Conservation (phyloP, 2,329 filamentous ascomycete genomes). For the Gnomoniopsis smithogilvyi region DNA sequence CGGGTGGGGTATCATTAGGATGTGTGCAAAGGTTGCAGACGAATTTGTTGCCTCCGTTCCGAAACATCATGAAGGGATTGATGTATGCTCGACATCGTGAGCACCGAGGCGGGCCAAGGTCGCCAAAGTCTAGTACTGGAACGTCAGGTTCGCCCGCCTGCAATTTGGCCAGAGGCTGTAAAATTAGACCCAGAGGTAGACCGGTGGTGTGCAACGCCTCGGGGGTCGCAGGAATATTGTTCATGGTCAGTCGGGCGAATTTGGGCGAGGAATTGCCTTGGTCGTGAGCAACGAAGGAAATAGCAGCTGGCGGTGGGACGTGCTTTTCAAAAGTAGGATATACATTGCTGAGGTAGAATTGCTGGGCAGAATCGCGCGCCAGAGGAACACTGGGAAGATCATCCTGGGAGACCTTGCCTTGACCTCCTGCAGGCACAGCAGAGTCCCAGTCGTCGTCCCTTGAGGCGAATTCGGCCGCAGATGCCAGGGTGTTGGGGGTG, state of each 20-base stretch:
- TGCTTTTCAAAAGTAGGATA: slow-evolving; percentile 97
- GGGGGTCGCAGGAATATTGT: slow-evolving; percentile 81
- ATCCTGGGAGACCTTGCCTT: slow-evolving; percentile 80
- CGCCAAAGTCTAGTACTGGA: slow-evolving; percentile 93
- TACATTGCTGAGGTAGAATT: slow-evolving; percentile 80
- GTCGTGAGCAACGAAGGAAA: slow-evolving; percentile 90
- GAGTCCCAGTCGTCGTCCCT: slow-evolving; percentile 38
- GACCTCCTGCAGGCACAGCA: slow-evolving; percentile 58
- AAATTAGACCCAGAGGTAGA: slow-evolving; percentile 78
- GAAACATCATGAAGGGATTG: slow-evolving; percentile 98
- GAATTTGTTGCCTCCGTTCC: slow-evolving; percentile 89
- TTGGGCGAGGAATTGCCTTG: slow-evolving; percentile 97
- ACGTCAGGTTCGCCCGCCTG: slow-evolving; percentile 83
- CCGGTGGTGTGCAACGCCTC: slow-evolving; percentile 79
- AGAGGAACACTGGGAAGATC: slow-evolving; percentile 88
- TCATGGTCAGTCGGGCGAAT: slow-evolving; percentile 85
- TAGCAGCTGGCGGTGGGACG: slow-evolving; percentile 80
- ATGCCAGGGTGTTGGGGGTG: slow-evolving; percentile 38
- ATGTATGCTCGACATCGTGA: slow-evolving; percentile 93
- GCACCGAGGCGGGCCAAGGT: slow-evolving; percentile 84
- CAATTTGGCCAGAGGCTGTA: slow-evolving; percentile 83
- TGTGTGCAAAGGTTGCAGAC: slow-evolving; percentile 98
- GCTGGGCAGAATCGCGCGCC: slow-evolving; percentile 77
- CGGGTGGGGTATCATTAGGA: slow-evolving; percentile 86
- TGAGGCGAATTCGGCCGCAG: slow-evolving; percentile 44